These are phyloP conservation scores for Tuber melanosporum DNA, from an alignment of 495 filamentous ascomycete genomes.

Conservation along the genomic window DNA sequence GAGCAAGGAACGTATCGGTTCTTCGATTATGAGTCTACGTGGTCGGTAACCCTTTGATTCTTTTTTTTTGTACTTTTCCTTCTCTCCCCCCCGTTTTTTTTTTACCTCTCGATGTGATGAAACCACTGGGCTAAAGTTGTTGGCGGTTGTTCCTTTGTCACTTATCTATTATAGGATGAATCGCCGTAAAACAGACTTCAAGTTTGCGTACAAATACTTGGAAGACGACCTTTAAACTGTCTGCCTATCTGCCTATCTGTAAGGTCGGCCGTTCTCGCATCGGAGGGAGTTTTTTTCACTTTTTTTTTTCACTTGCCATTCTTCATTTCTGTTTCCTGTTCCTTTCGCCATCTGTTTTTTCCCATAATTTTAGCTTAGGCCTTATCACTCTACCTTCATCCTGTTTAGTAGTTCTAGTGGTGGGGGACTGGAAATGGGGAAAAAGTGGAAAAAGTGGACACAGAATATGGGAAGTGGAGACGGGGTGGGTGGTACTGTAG, in stretches of 20 bases:
- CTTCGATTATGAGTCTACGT: constrained; percentile 99
- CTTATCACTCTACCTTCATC: background rate
- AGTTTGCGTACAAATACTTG: constrained; percentile 94
- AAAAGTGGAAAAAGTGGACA: background rate
- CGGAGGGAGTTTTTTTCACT: constrained; percentile 10
- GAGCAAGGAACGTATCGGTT: constrained; percentile 98
- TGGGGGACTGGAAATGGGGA: background rate
- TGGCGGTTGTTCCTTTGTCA: constrained; percentile 31
- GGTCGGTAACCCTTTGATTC: constrained; percentile 54
- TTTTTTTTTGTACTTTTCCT: constrained; percentile 12
- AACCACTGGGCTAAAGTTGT: constrained; percentile 5
- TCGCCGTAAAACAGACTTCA: constrained; percentile 94
- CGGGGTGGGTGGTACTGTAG: background rate
- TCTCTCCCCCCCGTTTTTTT: constrained; percentile 13
- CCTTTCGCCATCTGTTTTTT: constrained; percentile 5
- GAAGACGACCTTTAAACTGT: constrained; percentile 71
- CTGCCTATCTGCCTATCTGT: background rate
- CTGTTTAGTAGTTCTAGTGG: background rate
- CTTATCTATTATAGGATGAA: constrained; percentile 75
- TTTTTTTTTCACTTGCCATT: constrained; percentile 8
- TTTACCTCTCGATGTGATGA: constrained; percentile 6
- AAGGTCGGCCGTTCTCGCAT: background rate
- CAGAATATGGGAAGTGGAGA: background rate
- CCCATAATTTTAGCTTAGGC: background rate
- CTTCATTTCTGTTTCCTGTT: constrained; percentile 12